Base-by-base conservation (phyloP, 345 rosid species). In the Linum lewisii region DNA sequence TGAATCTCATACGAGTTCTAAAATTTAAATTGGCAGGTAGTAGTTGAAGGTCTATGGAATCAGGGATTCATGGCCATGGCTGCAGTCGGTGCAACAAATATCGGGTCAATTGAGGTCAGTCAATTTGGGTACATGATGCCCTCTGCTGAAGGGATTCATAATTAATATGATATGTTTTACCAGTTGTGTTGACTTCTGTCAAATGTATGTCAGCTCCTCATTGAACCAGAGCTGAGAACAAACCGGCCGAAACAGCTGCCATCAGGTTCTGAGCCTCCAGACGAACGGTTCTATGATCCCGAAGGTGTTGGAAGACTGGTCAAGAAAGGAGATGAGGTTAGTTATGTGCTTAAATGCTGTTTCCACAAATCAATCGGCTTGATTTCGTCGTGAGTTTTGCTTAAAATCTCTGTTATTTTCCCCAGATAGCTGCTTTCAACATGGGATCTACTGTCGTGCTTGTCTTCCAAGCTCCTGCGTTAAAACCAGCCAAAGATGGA, bases 381-480 rank as follows among this genome's bases (percentile, higher is more conserved):
- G 24, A 21, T 49, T 29, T 25, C 24, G 18, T 65, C 11, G 14
- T 20, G 22, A 4, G 5, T 11, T 58, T 54, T 20, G 1, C n/a
- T 50, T 7, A 6, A 60, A 36, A 51, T n/a, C 54, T 51, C 21
- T 51, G 32, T 23, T 44, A 23, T 37, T 25, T 19, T 16, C 69
- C 64, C 53, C 78, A 88, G 97, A 71, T 93, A 20, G 99, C 78
- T 58, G 97, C 75, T 45, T 87, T 93, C 77, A 85, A 89, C 78
- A 79, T 87, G 90, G 97, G 99, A 69, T 93, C 97, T 1, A 89
- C 97, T 0, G 97, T 89, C 8, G 99, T 93, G 57, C 89, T 93
- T 7, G 80, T 93, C 52, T 93, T 93, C 73, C 88, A 93, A 50
- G 99, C 97, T 51, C 94, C 93, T 14, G 69, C 81, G 5, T 50